Evolutionary conservation across 371 early-diverging fungal genomes (phyloP).

Genomic region (Parasitella parasitica): DNA sequence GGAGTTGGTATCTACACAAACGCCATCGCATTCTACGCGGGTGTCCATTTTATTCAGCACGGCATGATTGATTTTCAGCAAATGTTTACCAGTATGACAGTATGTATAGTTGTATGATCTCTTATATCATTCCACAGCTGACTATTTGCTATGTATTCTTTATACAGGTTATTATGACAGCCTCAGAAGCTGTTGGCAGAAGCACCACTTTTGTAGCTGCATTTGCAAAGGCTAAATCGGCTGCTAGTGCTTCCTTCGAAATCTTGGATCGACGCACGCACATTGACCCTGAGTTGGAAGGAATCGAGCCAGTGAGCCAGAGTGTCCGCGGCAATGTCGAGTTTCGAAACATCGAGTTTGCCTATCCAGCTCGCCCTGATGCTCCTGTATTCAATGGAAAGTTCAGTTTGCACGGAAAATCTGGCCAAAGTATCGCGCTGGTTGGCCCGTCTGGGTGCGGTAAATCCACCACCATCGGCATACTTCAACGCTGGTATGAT

Average conservation of each 20-base stretch:
- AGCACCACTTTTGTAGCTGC: conserved; percentile 54
- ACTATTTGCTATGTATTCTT: background rate
- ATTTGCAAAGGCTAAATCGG: conserved; percentile 73
- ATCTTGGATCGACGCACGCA: conserved; percentile 68
- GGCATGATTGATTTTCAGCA: conserved; percentile 31
- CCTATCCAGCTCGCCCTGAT: conserved; percentile 81
- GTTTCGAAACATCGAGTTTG: conserved; percentile 65
- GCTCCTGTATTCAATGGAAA: conserved; percentile 70
- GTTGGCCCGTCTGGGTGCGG: conserved; percentile 88
- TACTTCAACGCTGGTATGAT: conserved; percentile 88
- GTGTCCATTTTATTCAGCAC: conserved; percentile 42
- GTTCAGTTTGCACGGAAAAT: conserved; percentile 65
- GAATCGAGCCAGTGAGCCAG: conserved; percentile 39
- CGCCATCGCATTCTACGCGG: conserved; percentile 61
- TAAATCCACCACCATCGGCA: conserved; percentile 78
- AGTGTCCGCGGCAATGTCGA: conserved; percentile 52
- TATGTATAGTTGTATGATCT: background rate
- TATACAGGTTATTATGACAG: conserved; percentile 54
- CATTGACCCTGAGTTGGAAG: conserved; percentile 70
- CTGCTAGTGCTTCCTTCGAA: conserved; percentile 74
- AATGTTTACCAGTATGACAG: conserved; percentile 59
- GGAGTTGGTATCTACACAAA: conserved; percentile 64
- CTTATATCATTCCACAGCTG: background rate
- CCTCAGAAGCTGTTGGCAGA: conserved; percentile 65
- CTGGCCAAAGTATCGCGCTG: conserved; percentile 80